Evolutionary conservation across 2,329 filamentous ascomycete species (phyloP).

Genomic region (Knufia fluminis): DNA sequence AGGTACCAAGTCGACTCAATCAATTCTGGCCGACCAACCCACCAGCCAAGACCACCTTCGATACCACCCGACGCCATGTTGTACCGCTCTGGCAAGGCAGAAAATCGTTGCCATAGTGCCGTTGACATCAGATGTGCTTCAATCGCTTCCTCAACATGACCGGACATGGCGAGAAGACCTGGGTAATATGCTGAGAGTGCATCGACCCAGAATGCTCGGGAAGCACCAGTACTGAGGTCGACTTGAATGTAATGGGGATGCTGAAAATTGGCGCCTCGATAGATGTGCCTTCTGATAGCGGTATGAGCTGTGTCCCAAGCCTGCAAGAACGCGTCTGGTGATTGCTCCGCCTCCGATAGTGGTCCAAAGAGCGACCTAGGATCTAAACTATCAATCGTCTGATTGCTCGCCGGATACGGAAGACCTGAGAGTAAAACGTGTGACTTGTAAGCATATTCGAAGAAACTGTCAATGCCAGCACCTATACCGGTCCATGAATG

Average conservation of each 20-base stretch:
- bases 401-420: slow-evolving; percentile 29
- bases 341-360: slow-evolving; percentile 56
- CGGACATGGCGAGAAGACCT: slow-evolving; percentile 73
- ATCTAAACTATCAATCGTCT: slow-evolving; percentile 36
- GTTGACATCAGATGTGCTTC: slow-evolving; percentile 85
- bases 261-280: slow-evolving; percentile 62
- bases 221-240: slow-evolving; percentile 77
- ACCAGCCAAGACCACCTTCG: slow-evolving; percentile 83
- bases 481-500: slow-evolving; percentile 86
- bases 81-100: slow-evolving; percentile 91
- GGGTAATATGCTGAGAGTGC: slow-evolving; percentile 93
- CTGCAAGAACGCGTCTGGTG: slow-evolving; percentile 66
- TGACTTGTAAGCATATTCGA: slow-evolving; percentile 94
- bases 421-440: slow-evolving; percentile 80
- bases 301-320: slow-evolving; percentile 80
- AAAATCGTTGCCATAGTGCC: slow-evolving; percentile 88
- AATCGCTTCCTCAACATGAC: slow-evolving; percentile 82
- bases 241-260: slow-evolving; percentile 91
- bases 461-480: slow-evolving; percentile 95
- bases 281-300: slow-evolving; percentile 84
- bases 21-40: slow-evolving; percentile 91
- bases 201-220: slow-evolving; percentile 89
- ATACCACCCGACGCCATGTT: slow-evolving; percentile 75
- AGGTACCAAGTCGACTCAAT: slow-evolving; percentile 94
- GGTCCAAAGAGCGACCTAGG: slow-evolving; percentile 58